Percentiles rank a stretch among this genome's conserved stretches.
These are phyloP conservation scores for Hypoxylon sp. DNA, from an alignment of 2,329 filamentous ascomycete genomes.

Conservation along the genomic window DNA sequence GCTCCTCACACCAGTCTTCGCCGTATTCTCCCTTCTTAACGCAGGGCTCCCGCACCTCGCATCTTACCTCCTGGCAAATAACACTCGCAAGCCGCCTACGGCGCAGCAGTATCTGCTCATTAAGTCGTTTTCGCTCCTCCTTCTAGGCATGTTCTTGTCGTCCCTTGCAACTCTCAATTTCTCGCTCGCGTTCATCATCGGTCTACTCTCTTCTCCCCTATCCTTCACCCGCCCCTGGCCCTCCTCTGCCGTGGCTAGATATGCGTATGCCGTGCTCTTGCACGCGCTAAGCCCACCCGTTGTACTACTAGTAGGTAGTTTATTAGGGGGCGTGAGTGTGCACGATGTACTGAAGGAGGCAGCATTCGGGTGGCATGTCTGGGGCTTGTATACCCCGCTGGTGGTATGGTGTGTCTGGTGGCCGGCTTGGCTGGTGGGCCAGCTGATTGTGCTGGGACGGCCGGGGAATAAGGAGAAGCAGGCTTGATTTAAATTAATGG, in stretches of 20 bases:
- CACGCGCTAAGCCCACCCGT: slow-evolving; percentile 73
- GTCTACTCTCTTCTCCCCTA: slow-evolving; percentile 82
- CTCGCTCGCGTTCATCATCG: slow-evolving; percentile 87
- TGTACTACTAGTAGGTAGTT: slow-evolving; percentile 66
- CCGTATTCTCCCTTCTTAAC: slow-evolving; percentile 69
- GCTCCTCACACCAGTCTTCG: slow-evolving; percentile 73
- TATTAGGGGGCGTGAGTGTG: slow-evolving; percentile 56
- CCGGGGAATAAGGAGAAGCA: slow-evolving; percentile 43
- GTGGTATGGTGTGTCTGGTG: slow-evolving; percentile 97
- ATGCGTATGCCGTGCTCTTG: slow-evolving; percentile 66
- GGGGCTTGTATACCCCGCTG: slow-evolving; percentile 89
- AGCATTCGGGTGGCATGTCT: slow-evolving; percentile 89
- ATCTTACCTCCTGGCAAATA: slow-evolving; percentile 67
- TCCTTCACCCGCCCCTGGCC: slow-evolving; percentile 76
- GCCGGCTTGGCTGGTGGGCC: slow-evolving; percentile 86
- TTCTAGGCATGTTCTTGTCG: slow-evolving; percentile 91
- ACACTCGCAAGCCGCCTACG: slow-evolving; percentile 65
- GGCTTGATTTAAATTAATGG: slow-evolving; percentile 16
- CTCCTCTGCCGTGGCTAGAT: slow-evolving; percentile 54
- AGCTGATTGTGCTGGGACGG: slow-evolving; percentile 66
- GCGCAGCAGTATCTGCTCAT: slow-evolving; percentile 81
- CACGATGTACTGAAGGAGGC: slow-evolving; percentile 76
- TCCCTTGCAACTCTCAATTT: slow-evolving; percentile 97
- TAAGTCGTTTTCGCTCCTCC: slow-evolving; percentile 91
- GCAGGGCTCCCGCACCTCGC: slow-evolving; percentile 69